Base-by-base conservation (phyloP, 495 filamentous ascomycete species). In the Articulospora tetracladia region DNA sequence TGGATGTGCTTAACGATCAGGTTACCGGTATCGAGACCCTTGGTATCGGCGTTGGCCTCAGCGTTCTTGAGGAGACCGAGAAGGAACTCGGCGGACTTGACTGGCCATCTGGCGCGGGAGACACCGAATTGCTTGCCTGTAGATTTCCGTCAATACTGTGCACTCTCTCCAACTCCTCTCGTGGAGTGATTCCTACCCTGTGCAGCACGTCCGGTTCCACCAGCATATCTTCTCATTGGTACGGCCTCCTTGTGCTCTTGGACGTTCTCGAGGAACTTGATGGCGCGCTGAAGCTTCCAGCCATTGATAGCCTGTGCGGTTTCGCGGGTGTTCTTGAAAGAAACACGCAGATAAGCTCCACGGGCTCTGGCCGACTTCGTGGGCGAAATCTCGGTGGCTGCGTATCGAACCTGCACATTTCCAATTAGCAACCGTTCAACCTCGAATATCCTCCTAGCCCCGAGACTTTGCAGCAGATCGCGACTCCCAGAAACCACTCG, bases 1-100 rank as follows among this genome's bases (percentile, higher is more conserved):
- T 98, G 94, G 80, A 99, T 98, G 85, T 96, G 94, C 88, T 96
- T 95, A 76, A 99, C 89, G 71, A 97, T 80, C 65, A 99, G 84
- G 82, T 92, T 95, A 80, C 86, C 84, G 69, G 91, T 97, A 79
- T 99, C 94, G 68, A 99, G 91, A 75, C 95, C 94, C 85, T 98
- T 98, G 77, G 90, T 89, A 70, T 98, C 95, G 73, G 94, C 94
- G 79, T 99, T 99, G 79, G 94, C 88, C 84, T 97, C 94, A 59
- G 94, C 94, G 79, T 99, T 99, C 85, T 93, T 96, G 69, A 99
- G 90, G 63, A 99, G 89, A 72, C 88, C 89, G 75, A 97, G 85
- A 62, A 99, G 85, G 86, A 94, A 96, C 83, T 97, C 86, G 78
- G 94, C 94, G 61, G 92, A 97, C 88, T 99, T 99, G 74, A 89